A percentile compares a stretch with the other conserved stretches of the same genome.
These are phyloP conservation scores for Aspergillus tanneri DNA, from an alignment of 2,329 filamentous ascomycete species.

Conservation along the genomic window DNA sequence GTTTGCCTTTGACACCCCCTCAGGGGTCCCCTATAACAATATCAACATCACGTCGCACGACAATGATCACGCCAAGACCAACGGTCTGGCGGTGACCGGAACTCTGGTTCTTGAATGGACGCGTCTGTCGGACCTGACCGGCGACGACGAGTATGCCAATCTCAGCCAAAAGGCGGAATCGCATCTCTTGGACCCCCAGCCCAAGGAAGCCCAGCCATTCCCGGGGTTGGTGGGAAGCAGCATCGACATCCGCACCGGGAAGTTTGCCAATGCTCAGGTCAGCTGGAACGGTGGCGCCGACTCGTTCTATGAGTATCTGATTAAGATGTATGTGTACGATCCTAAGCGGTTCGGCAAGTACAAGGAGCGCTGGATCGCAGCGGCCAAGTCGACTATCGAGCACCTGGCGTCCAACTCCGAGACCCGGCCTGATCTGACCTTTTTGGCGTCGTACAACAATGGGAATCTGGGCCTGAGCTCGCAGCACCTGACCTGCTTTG, in stretches of 20 bases:
- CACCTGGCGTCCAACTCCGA: slow-evolving; percentile 69
- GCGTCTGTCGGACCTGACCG: slow-evolving; percentile 71
- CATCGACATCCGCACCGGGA: slow-evolving; percentile 64
- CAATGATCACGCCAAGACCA: slow-evolving; percentile 55
- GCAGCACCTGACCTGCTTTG: slow-evolving; percentile 70
- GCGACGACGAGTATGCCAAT: slow-evolving; percentile 63
- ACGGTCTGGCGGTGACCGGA: slow-evolving; percentile 73
- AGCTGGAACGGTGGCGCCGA: slow-evolving; percentile 77
- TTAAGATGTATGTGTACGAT: slow-evolving; percentile 89
- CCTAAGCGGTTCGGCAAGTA: slow-evolving; percentile 61
- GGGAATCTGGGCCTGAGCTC: slow-evolving; percentile 39
- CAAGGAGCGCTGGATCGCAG: slow-evolving; percentile 71
- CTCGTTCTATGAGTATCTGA: slow-evolving; percentile 84
- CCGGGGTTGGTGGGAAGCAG: slow-evolving; percentile 72
- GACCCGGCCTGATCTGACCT: slow-evolving; percentile 68
- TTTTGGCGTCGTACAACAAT: slow-evolving; percentile 46
- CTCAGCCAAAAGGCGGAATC: slow-evolving; percentile 67
- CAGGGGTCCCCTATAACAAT: slow-evolving; percentile 70
- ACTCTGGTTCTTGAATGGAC: slow-evolving; percentile 84
- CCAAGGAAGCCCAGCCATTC: slow-evolving; percentile 65
- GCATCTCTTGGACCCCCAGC: slow-evolving; percentile 67
- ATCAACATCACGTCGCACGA: slow-evolving; percentile 59
- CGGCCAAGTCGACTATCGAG: slow-evolving; percentile 72
- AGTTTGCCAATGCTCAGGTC: slow-evolving; percentile 65
- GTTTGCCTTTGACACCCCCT: slow-evolving; percentile 74